Evolutionary conservation across 441 rosid species (phyloP), one percentile per base, ranked within the genome.

Genomic region (Daphne laureola): DNA sequence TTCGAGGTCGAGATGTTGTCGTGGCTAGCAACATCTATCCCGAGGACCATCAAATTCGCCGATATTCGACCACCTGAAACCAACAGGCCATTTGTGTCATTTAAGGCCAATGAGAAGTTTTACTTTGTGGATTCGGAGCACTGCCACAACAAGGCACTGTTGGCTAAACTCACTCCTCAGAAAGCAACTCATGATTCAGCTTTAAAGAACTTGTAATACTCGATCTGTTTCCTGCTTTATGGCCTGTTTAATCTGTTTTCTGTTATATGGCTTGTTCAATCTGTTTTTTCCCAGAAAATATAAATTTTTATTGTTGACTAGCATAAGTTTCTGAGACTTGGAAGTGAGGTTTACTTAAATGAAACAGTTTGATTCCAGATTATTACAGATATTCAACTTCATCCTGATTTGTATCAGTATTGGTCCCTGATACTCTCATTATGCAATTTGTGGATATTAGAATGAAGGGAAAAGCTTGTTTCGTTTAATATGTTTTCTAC

Each of bases 1-100:
- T 84, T 86, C n/a, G 87, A 88, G 70, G 96, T 86, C 12, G 96
- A 91, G 75, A 88, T 80, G 93, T 55, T 91, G 96, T 73, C 98
- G 0, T 88, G 96, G 96, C 53, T 91, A 43, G 98, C 81, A 0
- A 82, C 93, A 17, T 57, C 64, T 44, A 43, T 73, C 17, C 80
- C 93, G 0, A 74, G 66, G 74, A 84, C 95, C 5, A 67, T 92
- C 50, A 92, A 76, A 59, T 88, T 92, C 58, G 74, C 98, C 2
- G 98, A 86, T 53, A 81, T 92, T 51, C 84, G 82, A 27, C 79
- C 63, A 13, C 56, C 95, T 1, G 79, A 82, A 65, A 88, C 95
- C 53, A 82, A 86, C 38, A 71, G 96, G 71, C 96, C 98, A 14
- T 88, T 51, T 31, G 96, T 92, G 65, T 82, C 90, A 27, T 86